These are phyloP conservation scores for Scedosporium boydii DNA, from an alignment of 2,329 filamentous ascomycete genomes.

Conservation along the genomic window DNA sequence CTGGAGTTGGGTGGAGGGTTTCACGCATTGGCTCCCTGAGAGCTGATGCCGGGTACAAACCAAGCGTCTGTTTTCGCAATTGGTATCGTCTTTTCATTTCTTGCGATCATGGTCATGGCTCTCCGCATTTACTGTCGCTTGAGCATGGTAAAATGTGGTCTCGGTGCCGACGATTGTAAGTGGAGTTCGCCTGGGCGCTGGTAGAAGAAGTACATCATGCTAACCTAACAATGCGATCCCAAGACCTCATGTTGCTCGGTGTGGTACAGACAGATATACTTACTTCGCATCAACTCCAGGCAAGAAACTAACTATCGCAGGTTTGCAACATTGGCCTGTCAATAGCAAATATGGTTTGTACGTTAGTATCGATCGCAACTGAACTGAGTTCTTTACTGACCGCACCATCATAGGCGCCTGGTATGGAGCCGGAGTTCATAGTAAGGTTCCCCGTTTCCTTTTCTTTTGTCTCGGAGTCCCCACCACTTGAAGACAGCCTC, in stretches of 20 bases:
- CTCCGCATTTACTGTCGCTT: constrained; percentile 2
- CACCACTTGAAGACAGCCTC: no score
- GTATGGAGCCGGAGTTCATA: not conserved
- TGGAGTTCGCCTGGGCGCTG: no score
- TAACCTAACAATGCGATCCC: not conserved
- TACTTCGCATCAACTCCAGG: not conserved
- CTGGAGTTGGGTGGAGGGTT: not conserved
- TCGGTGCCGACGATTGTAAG: not conserved
- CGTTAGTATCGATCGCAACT: not conserved
- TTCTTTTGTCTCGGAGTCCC: not conserved
- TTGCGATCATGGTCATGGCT: not conserved
- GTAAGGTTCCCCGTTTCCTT: not conserved
- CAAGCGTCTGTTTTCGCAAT: not conserved
- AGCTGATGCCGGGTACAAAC: not conserved
- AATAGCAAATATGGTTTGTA: not conserved
- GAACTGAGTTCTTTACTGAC: not conserved
- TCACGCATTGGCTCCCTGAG: not conserved
- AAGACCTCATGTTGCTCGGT: not conserved
- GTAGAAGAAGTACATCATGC: no score
- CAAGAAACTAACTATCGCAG: not conserved
- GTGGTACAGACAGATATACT: not conserved
- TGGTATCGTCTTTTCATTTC: not conserved
- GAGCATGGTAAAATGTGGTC: not conserved
- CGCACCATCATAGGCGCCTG: not conserved
- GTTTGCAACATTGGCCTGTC: not conserved